Base-by-base conservation (phyloP, 2,329 filamentous ascomycete species). In the Pseudocercospora eumusae region DNA sequence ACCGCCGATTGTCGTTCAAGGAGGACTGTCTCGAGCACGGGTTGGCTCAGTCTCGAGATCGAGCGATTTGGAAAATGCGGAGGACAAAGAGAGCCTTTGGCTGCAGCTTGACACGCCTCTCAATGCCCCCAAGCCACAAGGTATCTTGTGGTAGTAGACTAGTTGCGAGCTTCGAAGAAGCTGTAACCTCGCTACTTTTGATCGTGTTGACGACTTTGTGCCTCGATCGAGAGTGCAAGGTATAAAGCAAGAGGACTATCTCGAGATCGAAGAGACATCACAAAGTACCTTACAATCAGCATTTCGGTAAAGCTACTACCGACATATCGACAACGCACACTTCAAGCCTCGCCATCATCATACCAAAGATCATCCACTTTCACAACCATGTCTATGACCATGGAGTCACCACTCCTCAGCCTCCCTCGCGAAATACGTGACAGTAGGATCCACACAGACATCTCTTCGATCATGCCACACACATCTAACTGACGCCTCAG, bases 341-440 rank as follows among this genome's bases (percentile, higher is more conserved):
- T 10, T 23, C 18, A 42, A 44, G 44, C 44, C 44, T 47, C 44
- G 4, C 44, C 18, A 54, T n/a, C 33, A 28, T 40, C 36, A 59
- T 23, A 44, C 3, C 49, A 13, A 33, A 27, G 2, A 10, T 27
- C 15, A 56, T 11, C 2, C 20, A 15, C 25, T 4, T 28, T 25
- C 44, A 47, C 27, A 21, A 40, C 25, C 21, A 25, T 23, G 4
- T 47, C 40, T 15, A 57, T 15, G 18, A 60, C 49, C 53, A 66
- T 65, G 63, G 57, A 57, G 21, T 65, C 63, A 42, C 64, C 57
- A 57, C 64, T 68, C n/a, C 59, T 68, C 36, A 44, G 40, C 10
- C 64, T 66, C 10, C 66, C 66, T 4, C 56, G 62, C 27, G 66
- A 68, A 42, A 53, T 68, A 23, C 62, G 66, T 5, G 62, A 68